phyloP scores from a whole-genome alignment of 2,329 filamentous ascomycete species.

The Nannizziopsis arthrosporioides region DNA sequence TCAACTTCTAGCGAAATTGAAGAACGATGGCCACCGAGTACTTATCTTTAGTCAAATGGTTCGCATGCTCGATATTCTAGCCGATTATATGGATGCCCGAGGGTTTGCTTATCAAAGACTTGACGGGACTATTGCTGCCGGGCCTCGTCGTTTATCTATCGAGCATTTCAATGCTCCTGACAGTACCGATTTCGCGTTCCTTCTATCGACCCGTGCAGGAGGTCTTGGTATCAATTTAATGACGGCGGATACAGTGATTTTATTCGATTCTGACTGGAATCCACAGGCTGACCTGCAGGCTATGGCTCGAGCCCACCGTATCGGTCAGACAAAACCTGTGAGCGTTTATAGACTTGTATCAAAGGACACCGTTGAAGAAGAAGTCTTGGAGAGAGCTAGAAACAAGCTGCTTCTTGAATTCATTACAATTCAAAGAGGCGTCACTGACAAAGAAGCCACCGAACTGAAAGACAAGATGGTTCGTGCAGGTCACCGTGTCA shows the following conservation, averaged over 20 bases:
- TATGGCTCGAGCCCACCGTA: slow-evolving; percentile 96
- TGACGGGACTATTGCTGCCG: slow-evolving; percentile 86
- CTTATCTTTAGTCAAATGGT: slow-evolving; percentile 99
- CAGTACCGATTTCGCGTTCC: slow-evolving; percentile 91
- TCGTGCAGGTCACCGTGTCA: slow-evolving; percentile 46
- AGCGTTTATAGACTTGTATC: slow-evolving; percentile 94
- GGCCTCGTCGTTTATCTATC: slow-evolving; percentile 80
- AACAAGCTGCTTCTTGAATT: slow-evolving; percentile 98
- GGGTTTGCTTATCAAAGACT: slow-evolving; percentile 93
- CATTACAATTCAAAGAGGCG: slow-evolving; percentile 89
- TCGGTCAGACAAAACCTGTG: slow-evolving; percentile 90
- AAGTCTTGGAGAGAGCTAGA: slow-evolving; percentile 86
- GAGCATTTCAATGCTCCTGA: slow-evolving; percentile 97
- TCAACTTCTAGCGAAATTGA: slow-evolving; percentile 85
- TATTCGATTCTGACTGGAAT: slow-evolving; percentile 97
- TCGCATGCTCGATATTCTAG: slow-evolving; percentile 91
- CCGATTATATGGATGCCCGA: slow-evolving; percentile 82
- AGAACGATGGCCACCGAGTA: slow-evolving; percentile 85
- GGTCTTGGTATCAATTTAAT: slow-evolving; percentile 91
- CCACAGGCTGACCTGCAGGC: slow-evolving; percentile 95
- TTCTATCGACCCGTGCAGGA: slow-evolving; percentile 88
- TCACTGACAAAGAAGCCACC: slow-evolving; percentile 85
- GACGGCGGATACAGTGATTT: slow-evolving; percentile 88
- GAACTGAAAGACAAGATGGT: slow-evolving; percentile 69
- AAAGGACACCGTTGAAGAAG: slow-evolving; percentile 96